A percentile compares a stretch with the other conserved stretches of the same genome.
Evolutionary conservation across 352 stramenopile genomes (phyloP).

Genomic region (Blastocystis sp.): DNA sequence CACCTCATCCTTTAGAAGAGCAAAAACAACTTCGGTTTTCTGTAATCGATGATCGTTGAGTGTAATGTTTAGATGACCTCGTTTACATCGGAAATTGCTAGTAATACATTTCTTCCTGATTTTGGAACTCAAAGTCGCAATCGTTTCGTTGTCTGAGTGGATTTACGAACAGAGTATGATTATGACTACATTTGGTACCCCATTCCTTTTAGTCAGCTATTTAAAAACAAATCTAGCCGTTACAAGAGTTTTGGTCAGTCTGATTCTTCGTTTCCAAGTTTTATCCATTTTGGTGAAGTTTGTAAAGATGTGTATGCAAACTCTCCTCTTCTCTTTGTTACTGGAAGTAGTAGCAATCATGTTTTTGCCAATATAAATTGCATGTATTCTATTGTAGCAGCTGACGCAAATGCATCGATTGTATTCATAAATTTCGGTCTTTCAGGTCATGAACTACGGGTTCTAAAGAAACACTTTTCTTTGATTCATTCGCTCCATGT

Average conservation of each 20-base stretch:
- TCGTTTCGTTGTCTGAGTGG: too few species aligned
- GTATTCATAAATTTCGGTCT: constrained; percentile 1
- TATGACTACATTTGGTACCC: not conserved
- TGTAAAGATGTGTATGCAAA: not conserved
- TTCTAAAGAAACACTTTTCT: not conserved
- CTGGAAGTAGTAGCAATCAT: not conserved
- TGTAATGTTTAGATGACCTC: too few species aligned
- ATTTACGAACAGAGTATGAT: not conserved
- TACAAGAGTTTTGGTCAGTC: not conserved
- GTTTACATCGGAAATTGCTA: too few species aligned
- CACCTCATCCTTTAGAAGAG: too few species aligned
- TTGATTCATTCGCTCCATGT: not conserved
- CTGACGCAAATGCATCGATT: not conserved
- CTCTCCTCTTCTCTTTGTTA: not conserved
- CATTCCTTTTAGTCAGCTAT: not conserved
- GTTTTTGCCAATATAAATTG: not conserved
- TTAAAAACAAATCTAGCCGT: not conserved
- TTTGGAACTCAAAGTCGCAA: too few species aligned
- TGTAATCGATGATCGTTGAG: too few species aligned
- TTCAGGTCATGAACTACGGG: not conserved
- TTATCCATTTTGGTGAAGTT: not conserved
- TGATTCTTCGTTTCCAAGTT: not conserved
- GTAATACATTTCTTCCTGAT: too few species aligned
- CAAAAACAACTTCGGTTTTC: too few species aligned
- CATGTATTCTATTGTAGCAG: not conserved